These are phyloP conservation scores for Wickerhamiella shivajii DNA, from an alignment of 805 yeast species.

Conservation along the genomic window DNA sequence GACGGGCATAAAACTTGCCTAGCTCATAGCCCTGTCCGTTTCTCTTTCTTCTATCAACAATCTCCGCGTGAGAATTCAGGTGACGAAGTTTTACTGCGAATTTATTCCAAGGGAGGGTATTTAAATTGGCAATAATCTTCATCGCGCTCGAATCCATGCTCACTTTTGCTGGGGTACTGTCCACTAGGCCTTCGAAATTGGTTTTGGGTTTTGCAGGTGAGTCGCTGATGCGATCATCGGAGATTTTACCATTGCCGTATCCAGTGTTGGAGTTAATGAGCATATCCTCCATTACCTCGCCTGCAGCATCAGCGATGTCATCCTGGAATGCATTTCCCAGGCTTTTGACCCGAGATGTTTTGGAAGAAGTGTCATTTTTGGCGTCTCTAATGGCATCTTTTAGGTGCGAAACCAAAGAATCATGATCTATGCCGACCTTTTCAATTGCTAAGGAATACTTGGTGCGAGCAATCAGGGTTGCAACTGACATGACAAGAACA, in stretches of 20 bases:
- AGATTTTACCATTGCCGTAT: not conserved
- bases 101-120: constrained; percentile 59
- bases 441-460: not conserved
- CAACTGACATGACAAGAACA: constrained; percentile 6
- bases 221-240: not conserved
- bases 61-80: constrained; percentile 74
- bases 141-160: constrained; percentile 26
- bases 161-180: constrained; percentile 12
- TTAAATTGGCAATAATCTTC: constrained; percentile 39
- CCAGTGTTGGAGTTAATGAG: constrained; percentile 2
- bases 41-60: constrained; percentile 44
- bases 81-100: constrained; percentile 57
- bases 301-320: constrained; percentile 9
- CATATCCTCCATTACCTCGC: constrained; percentile 13
- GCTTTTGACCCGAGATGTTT: constrained; percentile 4
- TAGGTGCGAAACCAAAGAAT: too few species aligned
- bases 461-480: constrained; percentile 4
- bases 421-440: too few species aligned
- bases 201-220: constrained; percentile 3
- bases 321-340: constrained; percentile 5
- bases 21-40: constrained; percentile 21
- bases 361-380: too few species aligned
- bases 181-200: constrained; percentile 11
- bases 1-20: constrained; percentile 16
- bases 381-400: not conserved